Percentiles rank a stretch among this genome's conserved stretches.
These are phyloP conservation scores for Penicillium desertorum DNA, from an alignment of 495 filamentous ascomycete genomes.

Conservation along the genomic window DNA sequence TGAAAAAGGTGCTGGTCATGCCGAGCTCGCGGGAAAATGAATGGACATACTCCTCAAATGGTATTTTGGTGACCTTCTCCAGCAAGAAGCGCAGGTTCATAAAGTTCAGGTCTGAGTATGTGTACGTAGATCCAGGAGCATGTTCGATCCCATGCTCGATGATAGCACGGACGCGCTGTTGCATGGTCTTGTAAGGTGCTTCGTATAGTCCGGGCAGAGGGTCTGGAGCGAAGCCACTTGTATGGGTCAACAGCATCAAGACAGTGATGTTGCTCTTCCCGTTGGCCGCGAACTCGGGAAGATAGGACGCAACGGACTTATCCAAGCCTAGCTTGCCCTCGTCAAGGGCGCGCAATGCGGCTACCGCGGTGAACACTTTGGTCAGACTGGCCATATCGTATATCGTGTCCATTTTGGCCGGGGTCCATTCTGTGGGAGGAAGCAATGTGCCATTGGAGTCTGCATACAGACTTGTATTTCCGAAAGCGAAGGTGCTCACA, in stretches of 20 bases:
- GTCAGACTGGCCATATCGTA: constrained; percentile 35
- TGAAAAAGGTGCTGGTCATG: constrained; percentile 33
- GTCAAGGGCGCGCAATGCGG: constrained; percentile 25
- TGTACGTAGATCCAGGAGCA: constrained; percentile 26
- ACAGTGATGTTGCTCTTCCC: constrained; percentile 31
- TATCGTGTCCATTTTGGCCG: constrained; percentile 26
- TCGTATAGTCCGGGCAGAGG: constrained; percentile 19
- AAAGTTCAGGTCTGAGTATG: constrained; percentile 32
- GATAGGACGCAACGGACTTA: constrained; percentile 24
- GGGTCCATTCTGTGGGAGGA: constrained; percentile 15
- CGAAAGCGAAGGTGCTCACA: constrained; percentile 32
- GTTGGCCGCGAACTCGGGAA: constrained; percentile 27
- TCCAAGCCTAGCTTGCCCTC: constrained; percentile 20
- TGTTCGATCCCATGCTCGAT: constrained; percentile 23
- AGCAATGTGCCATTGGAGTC: constrained; percentile 29
- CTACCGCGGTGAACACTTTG: constrained; percentile 27
- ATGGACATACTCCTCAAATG: constrained; percentile 24
- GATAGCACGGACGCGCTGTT: constrained; percentile 24
- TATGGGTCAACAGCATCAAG: constrained; percentile 30
- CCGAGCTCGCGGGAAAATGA: constrained; percentile 22
- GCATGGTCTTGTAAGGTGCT: constrained; percentile 17
- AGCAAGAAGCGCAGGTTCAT: constrained; percentile 30
- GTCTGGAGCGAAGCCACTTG: constrained; percentile 27
- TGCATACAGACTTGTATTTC: constrained; percentile 29
- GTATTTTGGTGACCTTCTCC: constrained; percentile 22